Conservation (phyloP, 768 basidiomycete genomes). For the Cyclocybe aegerita region DNA sequence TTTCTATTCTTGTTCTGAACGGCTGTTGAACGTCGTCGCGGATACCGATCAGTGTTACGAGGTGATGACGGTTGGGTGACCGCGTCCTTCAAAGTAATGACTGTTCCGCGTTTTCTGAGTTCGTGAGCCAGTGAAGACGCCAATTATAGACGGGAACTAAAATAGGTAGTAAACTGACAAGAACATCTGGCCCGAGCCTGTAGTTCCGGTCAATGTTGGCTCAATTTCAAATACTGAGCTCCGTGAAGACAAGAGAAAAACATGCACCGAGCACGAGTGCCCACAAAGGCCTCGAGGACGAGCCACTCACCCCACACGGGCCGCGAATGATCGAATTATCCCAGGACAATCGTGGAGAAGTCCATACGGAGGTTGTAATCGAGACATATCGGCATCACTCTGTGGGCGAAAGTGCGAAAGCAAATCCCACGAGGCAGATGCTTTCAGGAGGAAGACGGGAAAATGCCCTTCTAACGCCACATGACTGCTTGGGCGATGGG, state of each 20-base stretch:
- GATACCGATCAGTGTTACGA: no score
- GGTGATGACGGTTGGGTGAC: slow-evolving; percentile 16
- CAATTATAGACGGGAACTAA: no score
- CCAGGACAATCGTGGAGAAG: neutral
- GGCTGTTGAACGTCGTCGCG: no score
- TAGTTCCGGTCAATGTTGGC: no score
- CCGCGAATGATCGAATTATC: neutral
- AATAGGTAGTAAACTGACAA: no score
- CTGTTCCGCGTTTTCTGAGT: no score
- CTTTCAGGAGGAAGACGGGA: neutral
- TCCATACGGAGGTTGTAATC: neutral
- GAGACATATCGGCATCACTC: neutral
- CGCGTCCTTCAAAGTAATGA: neutral
- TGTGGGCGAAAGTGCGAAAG: neutral
- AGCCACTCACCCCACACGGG: neutral
- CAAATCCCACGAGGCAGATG: slow-evolving; percentile 5
- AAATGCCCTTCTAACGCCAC: neutral
- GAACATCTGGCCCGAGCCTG: no score
- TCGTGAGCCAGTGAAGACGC: no score
- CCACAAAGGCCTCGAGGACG: neutral
- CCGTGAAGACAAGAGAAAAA: slow-evolving; percentile 3
- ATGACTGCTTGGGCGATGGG: neutral
- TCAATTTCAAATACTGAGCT: neutral
- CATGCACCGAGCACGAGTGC: neutral
- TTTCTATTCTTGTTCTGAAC: no score